Percentiles rank a stretch among this genome's conserved stretches.
Evolutionary conservation across 108 stramenopile genomes (phyloP).

Genomic region (Stephanodiscus minutulus): DNA sequence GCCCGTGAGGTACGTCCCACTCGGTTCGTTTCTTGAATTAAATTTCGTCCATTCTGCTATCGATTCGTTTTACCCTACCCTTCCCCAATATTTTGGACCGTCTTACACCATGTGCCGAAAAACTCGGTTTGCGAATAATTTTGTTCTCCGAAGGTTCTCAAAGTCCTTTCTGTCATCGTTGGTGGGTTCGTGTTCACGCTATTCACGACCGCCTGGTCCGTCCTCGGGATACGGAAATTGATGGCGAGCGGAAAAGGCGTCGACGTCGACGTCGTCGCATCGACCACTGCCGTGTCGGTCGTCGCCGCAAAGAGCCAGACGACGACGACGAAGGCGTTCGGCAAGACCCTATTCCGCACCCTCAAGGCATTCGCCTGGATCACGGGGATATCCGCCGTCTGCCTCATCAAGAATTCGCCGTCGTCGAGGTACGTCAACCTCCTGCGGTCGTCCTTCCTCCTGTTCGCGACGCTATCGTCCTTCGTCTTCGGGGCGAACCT

Average conservation of each 20-base stretch:
- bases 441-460: slow-evolving; percentile 52
- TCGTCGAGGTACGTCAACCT: slow-evolving; percentile 46
- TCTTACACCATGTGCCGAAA: too few species aligned
- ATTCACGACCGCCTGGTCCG: slow-evolving; percentile 59
- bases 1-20: slow-evolving; percentile 32
- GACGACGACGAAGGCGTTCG: slow-evolving; percentile 56
- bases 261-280: background rate
- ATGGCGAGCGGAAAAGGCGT: slow-evolving; percentile 10
- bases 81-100: background rate
- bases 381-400: slow-evolving; percentile 40
- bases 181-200: slow-evolving; percentile 74
- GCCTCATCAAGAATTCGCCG: slow-evolving; percentile 22
- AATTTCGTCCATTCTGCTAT: too few species aligned
- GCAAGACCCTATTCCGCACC: slow-evolving; percentile 47
- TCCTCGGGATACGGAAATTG: slow-evolving; percentile 55
- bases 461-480: slow-evolving; percentile 59
- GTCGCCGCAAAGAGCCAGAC: slow-evolving; percentile 15
- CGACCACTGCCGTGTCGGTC: background rate
- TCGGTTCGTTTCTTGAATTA: background rate
- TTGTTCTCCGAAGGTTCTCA: slow-evolving; percentile 66
- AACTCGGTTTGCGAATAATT: too few species aligned
- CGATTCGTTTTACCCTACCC: too few species aligned
- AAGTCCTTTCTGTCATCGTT: slow-evolving; percentile 58
- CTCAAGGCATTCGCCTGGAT: slow-evolving; percentile 51
- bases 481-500: slow-evolving; percentile 78